Evolutionary conservation across 1,284 basidiomycete genomes (phyloP).

Genomic region (Agroathelia rolfsii): DNA sequence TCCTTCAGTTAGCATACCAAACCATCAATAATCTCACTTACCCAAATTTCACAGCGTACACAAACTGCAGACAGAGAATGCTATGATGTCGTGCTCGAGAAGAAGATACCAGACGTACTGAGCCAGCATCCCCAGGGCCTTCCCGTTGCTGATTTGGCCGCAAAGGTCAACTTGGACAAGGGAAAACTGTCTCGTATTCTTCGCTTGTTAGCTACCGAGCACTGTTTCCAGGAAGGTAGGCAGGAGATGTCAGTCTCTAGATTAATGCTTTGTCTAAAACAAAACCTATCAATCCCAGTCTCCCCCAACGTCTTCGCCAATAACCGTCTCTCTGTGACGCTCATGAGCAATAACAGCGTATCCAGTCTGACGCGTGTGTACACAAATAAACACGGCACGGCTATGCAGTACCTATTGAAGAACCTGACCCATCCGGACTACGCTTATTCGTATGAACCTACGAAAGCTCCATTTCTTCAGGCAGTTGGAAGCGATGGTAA

Average conservation of each 20-base stretch:
- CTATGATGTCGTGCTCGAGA: conserved; percentile 13
- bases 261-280: background rate
- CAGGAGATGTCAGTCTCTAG: background rate
- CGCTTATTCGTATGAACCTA: conserved; percentile 12
- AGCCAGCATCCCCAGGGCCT: conserved; percentile 20
- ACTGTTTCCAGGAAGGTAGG: conserved; percentile 29
- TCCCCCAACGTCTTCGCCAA: conserved; percentile 23
- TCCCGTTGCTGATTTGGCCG: conserved; percentile 18
- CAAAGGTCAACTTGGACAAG: conserved; percentile 17
- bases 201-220: conserved; percentile 26
- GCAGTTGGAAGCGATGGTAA: conserved; percentile 16
- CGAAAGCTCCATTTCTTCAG: conserved; percentile 17
- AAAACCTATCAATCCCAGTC: conserved; percentile 7
- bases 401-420: conserved; percentile 18
- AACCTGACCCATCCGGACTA: conserved; percentile 17
- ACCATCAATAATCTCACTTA: conserved; percentile 2
- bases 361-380: conserved; percentile 15
- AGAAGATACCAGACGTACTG: conserved; percentile 24
- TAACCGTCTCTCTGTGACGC: conserved; percentile 22
- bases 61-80: conserved; percentile 20
- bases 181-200: conserved; percentile 25
- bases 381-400: conserved; percentile 20
- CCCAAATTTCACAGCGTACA: conserved; percentile 1
- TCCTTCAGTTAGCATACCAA: conserved; percentile 1
- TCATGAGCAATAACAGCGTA: conserved; percentile 19